Evolutionary conservation across 345 rosid genomes (phyloP).

Genomic region (Kernera saxatilis): DNA sequence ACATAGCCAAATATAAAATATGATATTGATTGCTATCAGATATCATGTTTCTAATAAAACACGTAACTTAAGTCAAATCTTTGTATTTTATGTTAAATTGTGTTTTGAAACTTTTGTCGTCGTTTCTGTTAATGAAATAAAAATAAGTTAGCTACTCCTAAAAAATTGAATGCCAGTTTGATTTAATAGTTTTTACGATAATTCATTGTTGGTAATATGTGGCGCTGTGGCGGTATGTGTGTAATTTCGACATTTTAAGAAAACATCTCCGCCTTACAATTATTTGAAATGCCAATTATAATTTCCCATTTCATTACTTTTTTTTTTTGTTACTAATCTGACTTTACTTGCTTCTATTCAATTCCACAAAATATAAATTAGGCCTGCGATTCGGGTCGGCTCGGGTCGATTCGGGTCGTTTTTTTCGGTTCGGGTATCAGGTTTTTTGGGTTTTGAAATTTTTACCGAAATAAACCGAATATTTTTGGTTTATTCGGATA

Average conservation of each 20-base stretch:
- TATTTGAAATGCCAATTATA: neutral
- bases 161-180: no score
- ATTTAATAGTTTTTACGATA: no score
- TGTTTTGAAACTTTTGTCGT: neutral
- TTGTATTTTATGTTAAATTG: neutral
- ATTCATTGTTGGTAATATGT: neutral
- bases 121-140: no score
- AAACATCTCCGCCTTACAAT: neutral
- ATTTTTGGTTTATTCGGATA: no score
- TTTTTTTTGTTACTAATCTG: neutral
- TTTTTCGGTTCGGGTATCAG: no score
- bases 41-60: neutral
- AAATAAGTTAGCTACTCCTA: neutral
- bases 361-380: no score
- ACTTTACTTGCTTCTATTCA: neutral
- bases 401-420: no score
- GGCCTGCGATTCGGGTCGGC: no score
- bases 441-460: no score
- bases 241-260: neutral
- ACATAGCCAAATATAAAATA: neutral
- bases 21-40: neutral
- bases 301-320: neutral
- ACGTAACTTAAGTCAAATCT: neutral
- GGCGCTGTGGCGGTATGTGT: no score
- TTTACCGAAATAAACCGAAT: no score